Evolutionary conservation across 2,329 filamentous ascomycete genomes (phyloP), one percentile per base, ranked within the genome.

Genomic region (Neofusicoccum parvum): DNA sequence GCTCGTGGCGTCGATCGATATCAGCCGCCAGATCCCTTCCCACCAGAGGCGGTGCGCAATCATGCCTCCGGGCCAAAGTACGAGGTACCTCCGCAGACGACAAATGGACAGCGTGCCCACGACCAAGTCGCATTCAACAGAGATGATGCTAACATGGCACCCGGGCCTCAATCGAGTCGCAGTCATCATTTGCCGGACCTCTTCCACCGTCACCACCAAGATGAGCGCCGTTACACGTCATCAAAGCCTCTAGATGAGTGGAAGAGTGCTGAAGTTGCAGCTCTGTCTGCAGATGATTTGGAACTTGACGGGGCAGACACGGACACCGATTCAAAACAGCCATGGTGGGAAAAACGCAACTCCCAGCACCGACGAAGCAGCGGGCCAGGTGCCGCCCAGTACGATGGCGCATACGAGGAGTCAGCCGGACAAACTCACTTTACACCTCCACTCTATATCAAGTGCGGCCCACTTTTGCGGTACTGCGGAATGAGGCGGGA

Each of bases 401-500:
- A 89, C 70, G 88, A 90, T 70, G 87, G 87, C 15, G 86, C 88
- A 72, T 88, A 89, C 68, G 88, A 91, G 69, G 87, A 90, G 64
- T 82, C 80, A 43, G 84, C 86, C 68, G 84, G 85, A 81, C 82
- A 78, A 80, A 92, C 91, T 17, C 85, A 86, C 66, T 99, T 98
- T 78, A 91, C 91, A 70, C 95, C 95, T 23, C 85, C 87, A 3
- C 79, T 99, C 43, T 94, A 92, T 74, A 82, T 99, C 63, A 94
- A 93, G 77, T 97, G 94, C 73, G 95, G 95, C 0, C 95, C 95
- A 5, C 81, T 99, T 23, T 81, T 99, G 68, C 88, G 95, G 67
- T 99, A 96, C 76, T 94, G 90, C 64, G 95, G 96, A 20, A 87
- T 97, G 48, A 87, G 90, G 46, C 83, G 83, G 45, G 87, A 96